phyloP scores from a whole-genome alignment of 257 asterid species.

The Cynanchum wilfordii region DNA sequence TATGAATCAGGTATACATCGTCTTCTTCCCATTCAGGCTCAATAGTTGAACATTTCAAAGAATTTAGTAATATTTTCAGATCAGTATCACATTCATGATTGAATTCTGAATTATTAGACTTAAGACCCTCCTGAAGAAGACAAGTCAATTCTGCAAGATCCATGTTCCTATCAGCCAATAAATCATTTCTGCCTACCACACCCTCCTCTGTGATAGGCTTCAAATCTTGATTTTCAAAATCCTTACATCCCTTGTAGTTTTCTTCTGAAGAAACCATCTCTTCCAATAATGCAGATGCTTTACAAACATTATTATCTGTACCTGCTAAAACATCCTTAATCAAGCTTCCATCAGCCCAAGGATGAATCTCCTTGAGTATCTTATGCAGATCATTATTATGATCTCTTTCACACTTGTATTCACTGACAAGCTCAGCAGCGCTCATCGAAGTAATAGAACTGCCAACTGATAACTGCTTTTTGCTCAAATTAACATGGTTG shows the following conservation, averaged over 20 bases:
- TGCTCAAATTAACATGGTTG: conserved; percentile 13
- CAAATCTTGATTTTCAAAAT: conserved; percentile 14
- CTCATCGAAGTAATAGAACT: conserved; percentile 3
- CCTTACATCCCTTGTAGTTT: conserved; percentile 8
- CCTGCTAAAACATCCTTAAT: conserved; percentile 70
- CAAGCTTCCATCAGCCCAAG: conserved; percentile 71
- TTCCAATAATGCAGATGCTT: conserved; percentile 47
- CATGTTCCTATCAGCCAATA: conserved; percentile 18
- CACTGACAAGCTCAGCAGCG: conserved; percentile 1
- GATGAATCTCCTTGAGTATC: conserved; percentile 44
- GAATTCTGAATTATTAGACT: conserved; percentile 10
- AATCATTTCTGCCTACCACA: neutral
- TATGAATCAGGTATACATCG: conserved; percentile 59
- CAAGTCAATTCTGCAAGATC: conserved; percentile 16
- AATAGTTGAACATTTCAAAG: conserved; percentile 33
- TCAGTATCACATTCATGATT: conserved; percentile 12
- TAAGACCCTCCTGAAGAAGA: conserved; percentile 13
- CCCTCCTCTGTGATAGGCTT: conserved; percentile 7
- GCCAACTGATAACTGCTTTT: conserved; percentile 19
- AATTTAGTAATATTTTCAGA: conserved; percentile 16
- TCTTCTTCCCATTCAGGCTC: conserved; percentile 90
- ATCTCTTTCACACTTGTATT: conserved; percentile 1
- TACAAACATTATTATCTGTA: conserved; percentile 39
- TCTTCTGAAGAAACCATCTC: conserved; percentile 39
- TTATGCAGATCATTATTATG: conserved; percentile 18